Evolutionary conservation across 2,329 filamentous ascomycete genomes (phyloP), one percentile per base, ranked within the genome.

Genomic region (Daldinia sp.): DNA sequence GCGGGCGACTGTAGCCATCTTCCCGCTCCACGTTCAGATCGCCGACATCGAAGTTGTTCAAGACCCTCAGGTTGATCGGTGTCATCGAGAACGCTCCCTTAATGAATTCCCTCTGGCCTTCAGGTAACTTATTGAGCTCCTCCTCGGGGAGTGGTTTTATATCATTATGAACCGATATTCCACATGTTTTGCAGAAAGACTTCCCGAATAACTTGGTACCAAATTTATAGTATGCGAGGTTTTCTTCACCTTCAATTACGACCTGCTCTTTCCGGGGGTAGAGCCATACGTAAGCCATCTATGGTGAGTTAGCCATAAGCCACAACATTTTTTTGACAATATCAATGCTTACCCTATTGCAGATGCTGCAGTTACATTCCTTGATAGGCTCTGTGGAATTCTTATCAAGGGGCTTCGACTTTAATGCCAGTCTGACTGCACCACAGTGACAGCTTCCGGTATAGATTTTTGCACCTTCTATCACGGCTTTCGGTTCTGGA

Each of bases 361-460:
- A 87, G 70, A 81, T 80, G 73, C 85, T 87, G 79, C 86, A 87
- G 74, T 86, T 84, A 77, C 85, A 87, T 57, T 85, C 82, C 1
- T 77, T 26, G 4, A 80, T 68, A 0, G 12, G 57, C 12, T 78
- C 78, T 2, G 74, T 61, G 30, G 68, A 79, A 10, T 74, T 81
- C 73, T 76, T 79, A 72, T 83, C 79, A 9, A 87, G 72, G 1
- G 83, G 80, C 69, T 81, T 81, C 63, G 78, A 78, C 57, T 78
- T 80, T 39, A 86, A 44, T 1, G 83, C 82, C 0, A 85, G 61
- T 15, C 77, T 81, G 26, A 87, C 78, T 20, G 81, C 81, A 30
- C 85, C 85, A 74, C 86, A 88, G 75, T 87, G 85, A 74, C 86
- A 88, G 74, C 83, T 82, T 7, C 85, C 86, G 13, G 82, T 81